Evolutionary conservation across 805 yeast species (phyloP).

Genomic region (Yarrowia sp.): DNA sequence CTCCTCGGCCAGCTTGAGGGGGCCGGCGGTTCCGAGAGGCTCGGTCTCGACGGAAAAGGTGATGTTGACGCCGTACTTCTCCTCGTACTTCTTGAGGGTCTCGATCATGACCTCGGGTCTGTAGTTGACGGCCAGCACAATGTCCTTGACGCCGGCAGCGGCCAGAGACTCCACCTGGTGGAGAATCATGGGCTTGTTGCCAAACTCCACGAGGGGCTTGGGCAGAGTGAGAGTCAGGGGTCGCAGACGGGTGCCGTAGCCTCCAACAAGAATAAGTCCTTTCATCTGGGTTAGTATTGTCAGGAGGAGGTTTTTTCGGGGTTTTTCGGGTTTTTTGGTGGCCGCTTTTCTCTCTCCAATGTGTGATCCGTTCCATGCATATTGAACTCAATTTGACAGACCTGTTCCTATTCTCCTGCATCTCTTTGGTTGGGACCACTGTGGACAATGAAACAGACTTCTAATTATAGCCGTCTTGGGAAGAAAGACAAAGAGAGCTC

Average conservation of each 20-base stretch:
- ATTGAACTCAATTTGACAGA: background rate
- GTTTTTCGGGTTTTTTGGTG: background rate
- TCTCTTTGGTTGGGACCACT: background rate
- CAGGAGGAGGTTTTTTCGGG: no score
- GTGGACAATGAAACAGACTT: background rate
- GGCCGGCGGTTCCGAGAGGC: conserved; percentile 99
- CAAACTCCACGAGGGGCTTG: conserved; percentile 96
- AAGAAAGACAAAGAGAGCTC: background rate
- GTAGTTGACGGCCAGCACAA: conserved; percentile 97
- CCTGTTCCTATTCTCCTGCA: background rate
- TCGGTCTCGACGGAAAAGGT: conserved; percentile 98
- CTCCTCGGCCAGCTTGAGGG: conserved; percentile 93
- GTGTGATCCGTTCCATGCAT: background rate
- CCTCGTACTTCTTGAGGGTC: conserved; percentile 89
- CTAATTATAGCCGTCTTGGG: conserved; percentile 20
- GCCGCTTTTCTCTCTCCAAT: no score
- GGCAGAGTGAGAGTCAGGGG: conserved; percentile 94
- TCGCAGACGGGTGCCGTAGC: conserved; percentile 99
- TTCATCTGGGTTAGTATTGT: conserved; percentile 53
- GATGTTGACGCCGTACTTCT: conserved; percentile 88
- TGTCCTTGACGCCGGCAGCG: conserved; percentile 97
- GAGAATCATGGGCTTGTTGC: conserved; percentile 97
- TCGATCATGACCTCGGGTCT: conserved; percentile 99
- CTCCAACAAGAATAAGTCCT: conserved; percentile 97
- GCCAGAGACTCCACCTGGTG: conserved; percentile 99